Evolutionary conservation across 1,284 basidiomycete genomes (phyloP).

Genomic region (Rhodotorula sp.): DNA sequence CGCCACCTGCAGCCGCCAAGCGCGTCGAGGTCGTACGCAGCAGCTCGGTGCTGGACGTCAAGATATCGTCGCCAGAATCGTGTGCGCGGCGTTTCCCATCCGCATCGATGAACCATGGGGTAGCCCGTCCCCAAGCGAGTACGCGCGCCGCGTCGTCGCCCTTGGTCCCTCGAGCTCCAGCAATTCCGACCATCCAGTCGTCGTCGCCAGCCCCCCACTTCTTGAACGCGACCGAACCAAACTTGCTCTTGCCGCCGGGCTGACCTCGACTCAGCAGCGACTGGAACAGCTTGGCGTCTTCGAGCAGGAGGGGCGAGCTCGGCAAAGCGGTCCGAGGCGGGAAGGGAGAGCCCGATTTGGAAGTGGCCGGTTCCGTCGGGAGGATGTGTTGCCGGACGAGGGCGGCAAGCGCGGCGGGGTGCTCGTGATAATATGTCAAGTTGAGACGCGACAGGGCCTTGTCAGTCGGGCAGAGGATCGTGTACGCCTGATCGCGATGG

Average conservation of each 20-base stretch:
- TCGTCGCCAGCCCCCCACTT: constrained; percentile 53
- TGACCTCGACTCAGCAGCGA: constrained; percentile 62
- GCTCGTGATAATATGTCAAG: constrained; percentile 70
- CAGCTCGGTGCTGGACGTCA: not conserved
- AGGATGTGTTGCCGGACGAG: constrained; percentile 90
- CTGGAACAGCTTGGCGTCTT: constrained; percentile 67
- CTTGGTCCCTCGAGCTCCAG: constrained; percentile 74
- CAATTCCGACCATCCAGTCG: constrained; percentile 78
- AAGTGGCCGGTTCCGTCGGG: constrained; percentile 17
- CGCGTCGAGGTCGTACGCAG: constrained; percentile 31
- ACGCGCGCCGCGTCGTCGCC: constrained; percentile 75
- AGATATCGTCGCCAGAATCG: constrained; percentile 2
- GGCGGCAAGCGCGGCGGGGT: constrained; percentile 59
- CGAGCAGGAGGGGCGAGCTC: constrained; percentile 65
- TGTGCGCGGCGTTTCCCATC: constrained; percentile 17
- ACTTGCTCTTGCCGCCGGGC: constrained; percentile 55
- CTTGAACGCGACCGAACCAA: constrained; percentile 78
- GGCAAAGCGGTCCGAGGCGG: constrained; percentile 18
- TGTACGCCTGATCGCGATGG: constrained; percentile 56
- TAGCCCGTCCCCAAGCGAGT: constrained; percentile 75
- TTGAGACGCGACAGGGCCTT: constrained; percentile 88
- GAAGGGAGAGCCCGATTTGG: constrained; percentile 7
- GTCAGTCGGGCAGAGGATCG: constrained; percentile 84
- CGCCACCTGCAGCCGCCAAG: constrained; percentile 65
- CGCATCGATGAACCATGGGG: constrained; percentile 52